phyloP scores from a whole-genome alignment of 495 filamentous ascomycete species.

The Xylaria sp. region DNA sequence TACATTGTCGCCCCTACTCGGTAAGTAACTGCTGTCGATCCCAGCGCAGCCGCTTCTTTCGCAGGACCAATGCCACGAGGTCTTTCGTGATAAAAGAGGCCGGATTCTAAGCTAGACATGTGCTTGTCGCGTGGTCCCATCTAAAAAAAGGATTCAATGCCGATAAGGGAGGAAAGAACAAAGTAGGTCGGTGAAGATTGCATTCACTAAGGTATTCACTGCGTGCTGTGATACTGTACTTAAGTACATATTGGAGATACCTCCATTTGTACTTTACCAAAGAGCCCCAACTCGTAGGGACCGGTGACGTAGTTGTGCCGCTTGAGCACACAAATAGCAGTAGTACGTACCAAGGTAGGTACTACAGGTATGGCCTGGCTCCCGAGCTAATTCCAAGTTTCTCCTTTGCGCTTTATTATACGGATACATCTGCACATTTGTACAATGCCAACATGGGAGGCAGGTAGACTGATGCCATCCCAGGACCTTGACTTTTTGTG shows the following conservation, averaged over 20 bases:
- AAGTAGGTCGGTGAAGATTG: not conserved
- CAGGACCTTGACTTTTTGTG: slow-evolving; percentile 17
- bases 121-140: not conserved
- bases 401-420: slow-evolving; percentile 15
- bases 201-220: no score
- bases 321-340: slow-evolving; percentile 25
- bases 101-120: not conserved
- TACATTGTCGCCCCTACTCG: not conserved
- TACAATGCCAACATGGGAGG: slow-evolving; percentile 23
- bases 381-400: slow-evolving; percentile 17
- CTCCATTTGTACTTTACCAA: not conserved
- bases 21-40: slow-evolving; percentile 23
- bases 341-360: no score
- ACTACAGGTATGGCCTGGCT: no score
- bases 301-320: slow-evolving; percentile 32
- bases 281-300: not conserved
- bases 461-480: slow-evolving; percentile 26
- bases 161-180: not conserved
- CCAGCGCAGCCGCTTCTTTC: not conserved
- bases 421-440: not conserved
- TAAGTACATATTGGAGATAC: not conserved
- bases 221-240: not conserved
- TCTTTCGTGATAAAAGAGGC: not conserved
- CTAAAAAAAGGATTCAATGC: not conserved
- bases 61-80: slow-evolving; percentile 9